Conservation (phyloP, 495 filamentous ascomycete genomes). For the Lophiostoma macrostomum region DNA sequence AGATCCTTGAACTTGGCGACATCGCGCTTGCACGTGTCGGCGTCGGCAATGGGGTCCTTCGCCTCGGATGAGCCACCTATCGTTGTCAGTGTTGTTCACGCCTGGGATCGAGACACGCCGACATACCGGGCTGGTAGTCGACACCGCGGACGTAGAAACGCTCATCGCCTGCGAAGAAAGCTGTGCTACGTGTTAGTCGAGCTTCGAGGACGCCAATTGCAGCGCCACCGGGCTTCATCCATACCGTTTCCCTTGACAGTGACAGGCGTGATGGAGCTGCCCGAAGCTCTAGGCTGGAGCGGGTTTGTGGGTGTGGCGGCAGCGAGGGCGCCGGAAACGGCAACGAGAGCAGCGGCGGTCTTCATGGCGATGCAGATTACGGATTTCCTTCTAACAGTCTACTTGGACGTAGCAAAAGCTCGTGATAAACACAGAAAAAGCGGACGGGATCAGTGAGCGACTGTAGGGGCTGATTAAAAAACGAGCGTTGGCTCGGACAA, state of each 20-base stretch:
- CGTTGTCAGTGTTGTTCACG: background rate
- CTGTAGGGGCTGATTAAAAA: background rate
- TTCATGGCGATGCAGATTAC: no score
- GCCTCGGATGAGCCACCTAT: constrained; percentile 71
- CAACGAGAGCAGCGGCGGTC: constrained; percentile 29
- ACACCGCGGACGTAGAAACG: constrained; percentile 95
- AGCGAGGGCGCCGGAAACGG: constrained; percentile 30
- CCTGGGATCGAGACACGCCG: background rate
- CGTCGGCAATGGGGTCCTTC: constrained; percentile 75
- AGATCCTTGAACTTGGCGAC: constrained; percentile 79
- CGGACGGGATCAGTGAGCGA: background rate
- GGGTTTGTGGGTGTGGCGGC: constrained; percentile 29
- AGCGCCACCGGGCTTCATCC: background rate
- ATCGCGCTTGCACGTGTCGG: constrained; percentile 71
- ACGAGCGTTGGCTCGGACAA: constrained; percentile 7
- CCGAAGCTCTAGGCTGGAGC: constrained; percentile 26
- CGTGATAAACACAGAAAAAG: constrained; percentile 1
- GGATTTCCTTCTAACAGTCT: no score
- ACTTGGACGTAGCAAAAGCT: background rate
- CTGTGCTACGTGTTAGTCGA: constrained; percentile 45
- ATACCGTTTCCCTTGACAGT: constrained; percentile 26
- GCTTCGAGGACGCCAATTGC: background rate
- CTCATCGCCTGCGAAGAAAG: constrained; percentile 78
- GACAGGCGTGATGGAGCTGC: constrained; percentile 20
- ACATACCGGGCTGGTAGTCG: constrained; percentile 79